Base-by-base conservation (phyloP, 176 grass and related monocot genomes). In the Carex littledalei region DNA sequence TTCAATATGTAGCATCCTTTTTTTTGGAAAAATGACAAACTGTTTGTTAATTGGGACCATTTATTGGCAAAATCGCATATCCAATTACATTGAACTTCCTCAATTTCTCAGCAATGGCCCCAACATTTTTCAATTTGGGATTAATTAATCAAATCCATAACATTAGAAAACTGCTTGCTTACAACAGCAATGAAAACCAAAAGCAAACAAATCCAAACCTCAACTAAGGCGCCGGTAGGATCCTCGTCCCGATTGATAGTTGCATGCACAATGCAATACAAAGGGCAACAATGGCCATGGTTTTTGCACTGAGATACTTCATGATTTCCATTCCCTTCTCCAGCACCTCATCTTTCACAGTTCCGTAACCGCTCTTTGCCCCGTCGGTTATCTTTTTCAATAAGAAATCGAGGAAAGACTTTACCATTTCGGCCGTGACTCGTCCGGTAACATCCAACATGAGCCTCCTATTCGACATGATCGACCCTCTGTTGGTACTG, bases 211-310 rank as follows among this genome's bases (percentile, higher is more conserved):
- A 82, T 8, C 34, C 29, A 65, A 82, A 62, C 39, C 54, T 57
- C 6, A 83, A 53, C 87, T 89, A 94, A 47, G 85, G 79, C 5
- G 95, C 86, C 50, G 92, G 59, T 6, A 91, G 79, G 43, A 94
- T 85, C 75, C 93, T 91, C 16, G 88, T 88, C 41, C 91, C 92
- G 13, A 94, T 91, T 1, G 88, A 88, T 64, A 97, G 70, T 67
- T 97, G 92, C 92, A 97, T 85, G 87, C 92, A 97, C 66, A 97
- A 75, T 14, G 92, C 89, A 47, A 97, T 45, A 76, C 91, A 93
- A 15, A 97, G 64, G 2, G 91, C 91, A 63, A 93, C 62, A 67
- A 94, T 81, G 3, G 91, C 86, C 92, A 97, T 93, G 22, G 92
- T 85, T 80, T 97, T 97, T 34, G 95, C 81, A 18, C 91, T 68